phyloP scores from a whole-genome alignment of 768 basidiomycete species.

The Imleria badia region DNA sequence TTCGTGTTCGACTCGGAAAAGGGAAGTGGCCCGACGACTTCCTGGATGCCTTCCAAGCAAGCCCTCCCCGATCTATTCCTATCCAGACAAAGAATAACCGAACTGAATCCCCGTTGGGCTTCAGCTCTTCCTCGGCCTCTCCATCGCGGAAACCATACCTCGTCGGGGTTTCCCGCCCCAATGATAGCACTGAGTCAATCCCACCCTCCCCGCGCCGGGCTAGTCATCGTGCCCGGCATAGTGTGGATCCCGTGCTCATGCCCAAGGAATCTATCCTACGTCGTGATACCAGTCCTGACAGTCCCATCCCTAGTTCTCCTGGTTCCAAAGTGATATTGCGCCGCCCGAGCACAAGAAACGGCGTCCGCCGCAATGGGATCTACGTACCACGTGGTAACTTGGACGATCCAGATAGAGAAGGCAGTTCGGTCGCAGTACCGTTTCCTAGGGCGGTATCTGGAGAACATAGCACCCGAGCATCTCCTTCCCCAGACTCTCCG shows the following conservation, averaged over 20 bases:
- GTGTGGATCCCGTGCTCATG: slow-evolving; percentile 52
- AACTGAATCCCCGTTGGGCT: slow-evolving; percentile 17
- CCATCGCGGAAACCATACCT: slow-evolving; percentile 58
- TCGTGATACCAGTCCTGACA: slow-evolving; percentile 62
- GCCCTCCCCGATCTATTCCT: slow-evolving; percentile 33
- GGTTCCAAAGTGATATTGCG: slow-evolving; percentile 50
- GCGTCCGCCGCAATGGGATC: slow-evolving; percentile 46
- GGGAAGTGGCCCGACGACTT: slow-evolving; percentile 87
- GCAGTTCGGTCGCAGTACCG: slow-evolving; percentile 49
- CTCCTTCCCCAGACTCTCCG: slow-evolving; percentile 40
- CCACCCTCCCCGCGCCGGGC: slow-evolving; percentile 46
- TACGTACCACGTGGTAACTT: slow-evolving; percentile 42
- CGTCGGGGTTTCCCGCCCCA: slow-evolving; percentile 42
- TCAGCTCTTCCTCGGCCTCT: slow-evolving; percentile 43
- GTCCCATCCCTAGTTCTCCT: slow-evolving; percentile 33
- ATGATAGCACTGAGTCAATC: slow-evolving; percentile 47
- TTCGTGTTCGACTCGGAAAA: slow-evolving; percentile 60
- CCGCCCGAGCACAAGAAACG: slow-evolving; percentile 55
- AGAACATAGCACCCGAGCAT: slow-evolving; percentile 39
- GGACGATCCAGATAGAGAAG: slow-evolving; percentile 36
- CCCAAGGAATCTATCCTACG: slow-evolving; percentile 49
- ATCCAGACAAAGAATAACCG: slow-evolving; percentile 20
- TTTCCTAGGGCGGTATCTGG: slow-evolving; percentile 63
- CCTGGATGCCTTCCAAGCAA: slow-evolving; percentile 52
- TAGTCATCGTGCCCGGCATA: slow-evolving; percentile 63